Evolutionary conservation across 805 yeast genomes (phyloP), one percentile per base, ranked within the genome.

Genomic region (Wickerhamiella brachini): DNA sequence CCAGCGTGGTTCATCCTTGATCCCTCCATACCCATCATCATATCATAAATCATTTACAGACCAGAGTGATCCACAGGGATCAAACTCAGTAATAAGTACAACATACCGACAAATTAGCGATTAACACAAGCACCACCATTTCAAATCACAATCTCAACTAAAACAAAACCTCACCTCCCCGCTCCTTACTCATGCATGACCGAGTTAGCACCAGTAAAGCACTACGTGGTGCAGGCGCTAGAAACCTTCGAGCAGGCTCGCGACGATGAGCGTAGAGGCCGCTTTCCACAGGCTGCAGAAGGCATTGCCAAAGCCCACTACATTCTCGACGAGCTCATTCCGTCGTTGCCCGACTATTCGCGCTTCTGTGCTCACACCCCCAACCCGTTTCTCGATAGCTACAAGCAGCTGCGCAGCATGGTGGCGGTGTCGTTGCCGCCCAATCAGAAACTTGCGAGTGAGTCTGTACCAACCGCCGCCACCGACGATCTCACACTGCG

Each of bases 201-300:
- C 29, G 47, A 26, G 38, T 18, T 18, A 29, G 31, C 17, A 17
- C 39, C 47, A 13, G 39, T 45, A 12, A 26, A 29, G 39, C 38
- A 26, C 49, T 39, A 39, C 43, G 49, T 47, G 44, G 39, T 37
- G n/a, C 45, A 49, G 39, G 50, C 53, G 34, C 17, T 45, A n/a
- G 47, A 41, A 18, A 22, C 23, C 44, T 49, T 44, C 23, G 52
- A 51, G 23, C 45, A 44, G 22, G 57, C 51, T 23, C 49, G 52
- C 26, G 45, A 34, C 10, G 20, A 53, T n/a, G 52, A 53, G 23
- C 21, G 22, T 34, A 24, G n/a, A 50, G 56, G 15, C 56, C 56
- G n/a, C 34, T 34, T 10, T 34, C 50, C 34, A 51, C 57, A 9
- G 52, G 51, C 41, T 51, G 31, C 37, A 24, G 50, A 24, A 49